Conservation (phyloP, 108 stramenopile species). For the Fistulifera pelliculosa region DNA sequence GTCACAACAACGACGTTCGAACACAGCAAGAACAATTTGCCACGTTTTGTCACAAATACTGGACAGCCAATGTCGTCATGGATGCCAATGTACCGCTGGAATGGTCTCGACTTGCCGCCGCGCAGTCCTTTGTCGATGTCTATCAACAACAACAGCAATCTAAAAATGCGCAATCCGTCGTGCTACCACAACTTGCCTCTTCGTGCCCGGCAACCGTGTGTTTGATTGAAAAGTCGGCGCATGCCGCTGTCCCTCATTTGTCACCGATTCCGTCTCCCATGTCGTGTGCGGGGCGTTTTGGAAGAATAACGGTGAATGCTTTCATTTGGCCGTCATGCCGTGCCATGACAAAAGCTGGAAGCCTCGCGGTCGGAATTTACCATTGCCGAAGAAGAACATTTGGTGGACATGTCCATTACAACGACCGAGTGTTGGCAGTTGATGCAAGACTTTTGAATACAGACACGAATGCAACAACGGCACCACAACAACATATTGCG, state of each 20-base stretch:
- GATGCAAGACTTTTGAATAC: constrained; percentile 32
- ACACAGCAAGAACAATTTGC: constrained; percentile 16
- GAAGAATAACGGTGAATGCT: constrained; percentile 10
- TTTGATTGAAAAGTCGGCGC: constrained; percentile 93
- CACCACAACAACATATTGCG: too few relatives aligned
- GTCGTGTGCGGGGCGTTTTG: constrained; percentile 43
- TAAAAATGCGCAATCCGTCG: constrained; percentile 9
- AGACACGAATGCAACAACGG: constrained; percentile 3
- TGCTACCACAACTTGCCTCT: constrained; percentile 33
- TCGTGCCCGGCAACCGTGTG: constrained; percentile 98
- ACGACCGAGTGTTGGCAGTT: constrained; percentile 79
- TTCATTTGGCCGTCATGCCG: constrained; percentile 82
- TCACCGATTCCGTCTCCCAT: constrained; percentile 78
- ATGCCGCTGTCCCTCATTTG: constrained; percentile 70
- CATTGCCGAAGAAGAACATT: constrained; percentile 13
- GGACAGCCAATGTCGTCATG: constrained; percentile 47
- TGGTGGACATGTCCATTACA: constrained; percentile 94
- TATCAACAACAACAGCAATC: constrained; percentile 22
- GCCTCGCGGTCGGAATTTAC: constrained; percentile 85
- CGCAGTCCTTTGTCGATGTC: constrained; percentile 62
- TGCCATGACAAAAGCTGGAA: constrained; percentile 99
- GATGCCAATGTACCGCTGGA: constrained; percentile 64
- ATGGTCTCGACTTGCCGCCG: constrained; percentile 71
- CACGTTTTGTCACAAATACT: constrained; percentile 35
- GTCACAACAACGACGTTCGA: neutral